Base-by-base conservation (phyloP, 208 protist genomes). In the Crithidia fasciculata region DNA sequence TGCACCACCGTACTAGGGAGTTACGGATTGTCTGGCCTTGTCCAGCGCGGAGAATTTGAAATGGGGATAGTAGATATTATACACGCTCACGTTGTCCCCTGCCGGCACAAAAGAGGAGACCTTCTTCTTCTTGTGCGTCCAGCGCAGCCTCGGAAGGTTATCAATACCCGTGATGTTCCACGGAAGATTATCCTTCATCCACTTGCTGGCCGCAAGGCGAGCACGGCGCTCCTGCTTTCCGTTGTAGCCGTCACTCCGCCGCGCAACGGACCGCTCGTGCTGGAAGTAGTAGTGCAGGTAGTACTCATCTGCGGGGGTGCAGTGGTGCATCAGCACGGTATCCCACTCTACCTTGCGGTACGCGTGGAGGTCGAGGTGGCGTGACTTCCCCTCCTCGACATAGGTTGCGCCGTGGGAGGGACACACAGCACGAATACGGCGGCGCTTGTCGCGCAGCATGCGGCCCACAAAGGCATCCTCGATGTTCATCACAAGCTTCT, bases 271-370 rank as follows among this genome's bases (percentile, higher is more conserved):
- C 15, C 58, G 45, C 62, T 65, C 64, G 7, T 49, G 52, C 12
- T 40, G 66, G 66, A 78, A 78, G 52, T 41, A 78, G 52, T 72
- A 53, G 36, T 73, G 74, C 58, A 72, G 19, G n/a, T 16, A 58
- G 47, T 69, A 69, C 41, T 28, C 15, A 49, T 78, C 65, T 0
- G 53, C n/a, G 3, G 74, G 67, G 2, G 19, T 19, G 28, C 15
- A 28, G 50, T 61, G 74, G 53, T 78, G 74, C 28, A 68, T 39
- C 5, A 77, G 55, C 15, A 66, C 49, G 3, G 71, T 49, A 2
- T 40, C 7, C 60, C 62, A 76, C 5, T 19, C 36, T 15, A 76
- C 39, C 10, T 53, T 9, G 7, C 45, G 45, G 7, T 49, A 12
- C 10, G n/a, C 43, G 4, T 45, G 5, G 45, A 16, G 40, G 28